Evolutionary conservation across 768 basidiomycete genomes (phyloP), one percentile per base, ranked within the genome.

Genomic region (Leccinum rimulosum): DNA sequence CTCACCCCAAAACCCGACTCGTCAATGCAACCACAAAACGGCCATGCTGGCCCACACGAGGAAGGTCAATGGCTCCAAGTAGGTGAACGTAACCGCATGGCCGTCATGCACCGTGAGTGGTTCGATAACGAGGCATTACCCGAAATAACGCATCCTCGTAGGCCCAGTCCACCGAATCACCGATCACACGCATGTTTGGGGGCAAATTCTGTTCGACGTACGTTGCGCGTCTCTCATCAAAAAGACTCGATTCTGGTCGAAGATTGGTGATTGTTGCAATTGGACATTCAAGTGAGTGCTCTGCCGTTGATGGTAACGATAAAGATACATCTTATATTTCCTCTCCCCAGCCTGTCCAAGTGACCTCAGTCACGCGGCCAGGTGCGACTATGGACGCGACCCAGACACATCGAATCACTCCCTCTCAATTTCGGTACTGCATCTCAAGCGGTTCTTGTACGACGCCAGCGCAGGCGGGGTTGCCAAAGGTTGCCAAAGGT

Each of bases 11-110:
- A 79, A 10, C 64, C 74, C 3, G 64, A 62, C 25, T 54, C 59
- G 1, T 57, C 55, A 2, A 8, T 43, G 0, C 64, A 62, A 48
- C 47, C 54, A 25, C 62, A 59, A 52, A 63, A 64, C 5, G 50
- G 58, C 8, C 57, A 64, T 7, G 60, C 57, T 2, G 10, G 15
- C 5, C 10, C 40, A 38, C 76, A 78, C 25, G 82, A 84, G 62
- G 82, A 84, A 66, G 87, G 89, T 35, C 92, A 87, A 1, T 98
- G 96, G 96, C 73, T 90, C 27, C 95, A 99, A 75, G 95, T 99
- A 1, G 95, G 95, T 28, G 91, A 86, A 74, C 86, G 86, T 10
- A 43, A 97, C 67, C 83, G 87, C 65, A 83, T 80, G 35, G 84
- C 91, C n/a, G 77, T 91, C 52, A 95, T 79, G 95, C 56, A 88